Evolutionary conservation across 2,329 filamentous ascomycete species (phyloP).

Genomic region (Monilinia polystroma): DNA sequence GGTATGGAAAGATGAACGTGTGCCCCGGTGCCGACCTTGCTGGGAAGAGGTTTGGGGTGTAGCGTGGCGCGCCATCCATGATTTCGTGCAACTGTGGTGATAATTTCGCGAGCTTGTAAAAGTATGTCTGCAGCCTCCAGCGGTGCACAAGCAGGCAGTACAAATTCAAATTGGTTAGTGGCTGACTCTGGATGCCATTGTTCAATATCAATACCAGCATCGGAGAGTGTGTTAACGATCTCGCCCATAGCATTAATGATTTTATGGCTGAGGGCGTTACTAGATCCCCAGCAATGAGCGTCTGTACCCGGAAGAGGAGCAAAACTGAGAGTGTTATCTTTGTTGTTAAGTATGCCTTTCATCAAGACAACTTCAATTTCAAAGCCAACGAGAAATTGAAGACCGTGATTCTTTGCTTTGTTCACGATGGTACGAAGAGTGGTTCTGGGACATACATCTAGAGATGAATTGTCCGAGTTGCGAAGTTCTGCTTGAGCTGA

Average conservation of each 20-base stretch:
- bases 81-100: background rate
- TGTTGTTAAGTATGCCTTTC: conserved; percentile 39
- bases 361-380: conserved; percentile 80
- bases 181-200: conserved; percentile 21
- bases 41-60: conserved; percentile 17
- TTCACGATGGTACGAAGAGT: conserved; percentile 57
- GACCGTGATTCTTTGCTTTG: conserved; percentile 50
- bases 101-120: conserved; percentile 19
- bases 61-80: conserved; percentile 42
- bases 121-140: conserved; percentile 22
- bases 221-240: conserved; percentile 59
- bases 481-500: conserved; percentile 67
- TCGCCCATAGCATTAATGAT: conserved; percentile 62
- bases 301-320: conserved; percentile 51
- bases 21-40: background rate
- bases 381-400: conserved; percentile 69
- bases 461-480: conserved; percentile 51
- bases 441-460: conserved; percentile 63
- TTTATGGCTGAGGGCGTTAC: conserved; percentile 58
- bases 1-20: conserved; percentile 24
- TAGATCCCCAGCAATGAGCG: conserved; percentile 70
- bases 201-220: conserved; percentile 41
- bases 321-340: conserved; percentile 39
- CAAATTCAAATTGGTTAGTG: conserved; percentile 23
- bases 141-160: conserved; percentile 11